These are phyloP conservation scores for Vinca major DNA, from an alignment of 305 asterid genomes.

Conservation along the genomic window DNA sequence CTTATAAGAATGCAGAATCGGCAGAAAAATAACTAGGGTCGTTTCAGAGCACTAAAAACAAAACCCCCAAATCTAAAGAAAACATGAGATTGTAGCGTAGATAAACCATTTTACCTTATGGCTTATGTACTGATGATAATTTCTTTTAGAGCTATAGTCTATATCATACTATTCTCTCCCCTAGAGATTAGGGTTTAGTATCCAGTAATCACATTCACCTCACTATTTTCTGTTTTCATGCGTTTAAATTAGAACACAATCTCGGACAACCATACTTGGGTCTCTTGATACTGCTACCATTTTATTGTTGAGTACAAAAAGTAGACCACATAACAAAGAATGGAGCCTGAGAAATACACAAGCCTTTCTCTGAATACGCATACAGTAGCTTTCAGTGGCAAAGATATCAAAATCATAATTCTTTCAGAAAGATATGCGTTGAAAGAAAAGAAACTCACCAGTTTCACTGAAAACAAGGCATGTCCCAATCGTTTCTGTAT, in stretches of 20 bases:
- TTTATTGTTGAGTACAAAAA: not conserved
- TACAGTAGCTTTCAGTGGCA: not conserved
- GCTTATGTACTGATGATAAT: not conserved
- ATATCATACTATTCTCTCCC: not conserved
- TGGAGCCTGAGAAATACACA: too few relatives aligned
- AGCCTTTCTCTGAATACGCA: not conserved
- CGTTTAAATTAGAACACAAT: not conserved
- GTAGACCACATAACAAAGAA: not conserved
- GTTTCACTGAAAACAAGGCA: constrained; percentile 58
- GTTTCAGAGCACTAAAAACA: not conserved
- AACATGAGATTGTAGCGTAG: not conserved
- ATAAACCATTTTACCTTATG: not conserved
- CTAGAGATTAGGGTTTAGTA: not conserved
- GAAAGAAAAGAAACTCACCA: constrained; percentile 38
- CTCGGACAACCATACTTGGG: not conserved
- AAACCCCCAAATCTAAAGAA: not conserved
- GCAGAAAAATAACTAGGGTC: not conserved
- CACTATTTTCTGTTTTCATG: not conserved
- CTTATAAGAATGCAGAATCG: not conserved
- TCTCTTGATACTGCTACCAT: not conserved
- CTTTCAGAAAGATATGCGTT: not conserved
- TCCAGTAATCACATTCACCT: not conserved
- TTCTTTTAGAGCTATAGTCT: not conserved
- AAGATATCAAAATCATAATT: not conserved
- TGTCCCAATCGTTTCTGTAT: constrained; percentile 72